phyloP scores from a whole-genome alignment of 768 basidiomycete genomes.

The Xerocomellus amylosporus region DNA sequence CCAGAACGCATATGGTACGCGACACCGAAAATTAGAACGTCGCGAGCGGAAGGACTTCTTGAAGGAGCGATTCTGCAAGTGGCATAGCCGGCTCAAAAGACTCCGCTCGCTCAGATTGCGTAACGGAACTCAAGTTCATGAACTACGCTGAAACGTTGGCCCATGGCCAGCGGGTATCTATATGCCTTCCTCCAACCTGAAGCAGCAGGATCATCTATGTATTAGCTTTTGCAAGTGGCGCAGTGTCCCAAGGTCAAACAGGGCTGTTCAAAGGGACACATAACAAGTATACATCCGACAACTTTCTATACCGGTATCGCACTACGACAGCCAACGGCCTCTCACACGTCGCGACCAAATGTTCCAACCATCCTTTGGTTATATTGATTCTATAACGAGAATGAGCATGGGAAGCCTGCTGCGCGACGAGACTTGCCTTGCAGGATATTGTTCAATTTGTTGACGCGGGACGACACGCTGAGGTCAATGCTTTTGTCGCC shows the following conservation, averaged over 20 bases:
- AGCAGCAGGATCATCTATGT: neutral
- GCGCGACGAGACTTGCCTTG: constrained; percentile 54
- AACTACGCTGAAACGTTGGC: no score
- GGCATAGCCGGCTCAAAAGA: neutral
- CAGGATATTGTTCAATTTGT: constrained; percentile 87
- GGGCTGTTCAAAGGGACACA: neutral
- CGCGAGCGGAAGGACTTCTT: neutral
- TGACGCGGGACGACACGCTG: constrained; percentile 90
- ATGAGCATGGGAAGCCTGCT: constrained; percentile 12
- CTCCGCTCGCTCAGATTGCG: neutral
- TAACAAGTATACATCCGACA: constrained; percentile 3
- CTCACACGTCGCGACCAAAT: neutral
- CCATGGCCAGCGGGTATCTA: no score
- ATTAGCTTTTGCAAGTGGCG: neutral
- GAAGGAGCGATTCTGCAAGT: no score
- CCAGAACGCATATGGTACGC: neutral
- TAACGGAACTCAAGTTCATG: neutral
- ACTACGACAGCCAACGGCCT: neutral
- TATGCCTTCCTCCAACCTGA: no score
- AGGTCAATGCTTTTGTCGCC: constrained; percentile 98
- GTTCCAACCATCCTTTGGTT: neutral
- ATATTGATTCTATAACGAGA: constrained; percentile 26
- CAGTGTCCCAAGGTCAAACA: neutral
- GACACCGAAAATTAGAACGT: neutral
- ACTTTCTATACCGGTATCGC: constrained; percentile 12